These are phyloP conservation scores for Castanea mollissima DNA, from an alignment of 306 rosid genomes.

Conservation along the genomic window DNA sequence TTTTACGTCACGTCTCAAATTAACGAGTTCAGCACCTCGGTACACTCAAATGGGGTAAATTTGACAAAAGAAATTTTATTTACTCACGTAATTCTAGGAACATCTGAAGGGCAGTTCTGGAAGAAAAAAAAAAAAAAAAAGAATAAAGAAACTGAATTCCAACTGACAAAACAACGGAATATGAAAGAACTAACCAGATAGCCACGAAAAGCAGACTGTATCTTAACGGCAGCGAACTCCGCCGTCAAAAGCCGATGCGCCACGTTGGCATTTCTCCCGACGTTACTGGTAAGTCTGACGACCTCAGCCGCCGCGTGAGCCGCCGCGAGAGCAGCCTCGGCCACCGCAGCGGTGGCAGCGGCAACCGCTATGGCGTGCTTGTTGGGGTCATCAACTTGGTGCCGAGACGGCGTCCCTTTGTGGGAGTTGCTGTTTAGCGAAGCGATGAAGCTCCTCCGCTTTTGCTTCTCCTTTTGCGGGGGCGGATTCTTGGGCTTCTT, in stretches of 20 bases:
- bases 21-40: no score
- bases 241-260: conserved; percentile 8
- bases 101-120: background rate
- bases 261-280: background rate
- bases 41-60: no score
- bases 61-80: no score
- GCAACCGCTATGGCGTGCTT: conserved; percentile 93
- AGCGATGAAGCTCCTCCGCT: conserved; percentile 45
- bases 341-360: conserved; percentile 88
- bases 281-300: conserved; percentile 54
- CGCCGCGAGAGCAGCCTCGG: conserved; percentile 89
- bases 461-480: conserved; percentile 30
- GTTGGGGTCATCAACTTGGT: conserved; percentile 47
- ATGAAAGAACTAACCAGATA: conserved; percentile 57
- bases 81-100: no score
- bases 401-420: background rate
- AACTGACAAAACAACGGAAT: background rate
- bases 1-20: no score
- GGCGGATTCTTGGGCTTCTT: conserved; percentile 27
- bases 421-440: conserved; percentile 9
- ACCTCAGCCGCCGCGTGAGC: conserved; percentile 97
- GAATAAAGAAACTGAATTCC: background rate
- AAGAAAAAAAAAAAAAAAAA: background rate
- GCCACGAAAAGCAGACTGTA: conserved; percentile 81
- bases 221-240: conserved; percentile 51